Conservation (phyloP, 345 rosid genomes). For the Acer negundo region DNA sequence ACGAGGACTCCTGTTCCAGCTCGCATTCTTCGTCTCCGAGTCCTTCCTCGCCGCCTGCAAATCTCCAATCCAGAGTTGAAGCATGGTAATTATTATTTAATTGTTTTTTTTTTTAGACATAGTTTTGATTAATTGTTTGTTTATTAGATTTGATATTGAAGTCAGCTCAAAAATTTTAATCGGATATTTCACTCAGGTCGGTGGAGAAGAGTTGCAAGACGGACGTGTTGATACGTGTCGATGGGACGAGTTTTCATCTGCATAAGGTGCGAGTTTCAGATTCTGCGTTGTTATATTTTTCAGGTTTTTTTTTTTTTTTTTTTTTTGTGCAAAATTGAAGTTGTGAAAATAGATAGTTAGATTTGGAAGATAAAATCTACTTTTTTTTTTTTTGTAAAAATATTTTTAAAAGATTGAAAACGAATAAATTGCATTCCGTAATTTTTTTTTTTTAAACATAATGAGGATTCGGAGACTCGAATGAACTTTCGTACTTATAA, state of each 20-base stretch:
- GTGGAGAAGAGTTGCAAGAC: slow-evolving; percentile 45
- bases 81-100: slow-evolving; percentile 47
- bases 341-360: neutral
- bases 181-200: slow-evolving; percentile 43
- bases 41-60: slow-evolving; percentile 39
- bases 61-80: slow-evolving; percentile 54
- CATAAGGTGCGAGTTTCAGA: slow-evolving; percentile 58
- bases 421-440: too few species aligned
- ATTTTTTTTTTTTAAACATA: too few species aligned
- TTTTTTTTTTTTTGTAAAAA: too few species aligned
- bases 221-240: slow-evolving; percentile 64
- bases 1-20: slow-evolving; percentile 31
- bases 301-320: neutral
- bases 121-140: neutral
- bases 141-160: neutral
- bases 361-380: too few species aligned
- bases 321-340: neutral
- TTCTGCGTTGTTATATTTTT: neutral
- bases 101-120: too few species aligned
- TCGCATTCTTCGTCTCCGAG: slow-evolving; percentile 36
- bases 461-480: too few species aligned
- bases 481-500: too few species aligned
- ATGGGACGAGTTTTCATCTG: slow-evolving; percentile 64
- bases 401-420: too few species aligned
- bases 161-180: neutral